Base-by-base conservation (phyloP, 805 yeast genomes). In the Candida taoyuanica region DNA sequence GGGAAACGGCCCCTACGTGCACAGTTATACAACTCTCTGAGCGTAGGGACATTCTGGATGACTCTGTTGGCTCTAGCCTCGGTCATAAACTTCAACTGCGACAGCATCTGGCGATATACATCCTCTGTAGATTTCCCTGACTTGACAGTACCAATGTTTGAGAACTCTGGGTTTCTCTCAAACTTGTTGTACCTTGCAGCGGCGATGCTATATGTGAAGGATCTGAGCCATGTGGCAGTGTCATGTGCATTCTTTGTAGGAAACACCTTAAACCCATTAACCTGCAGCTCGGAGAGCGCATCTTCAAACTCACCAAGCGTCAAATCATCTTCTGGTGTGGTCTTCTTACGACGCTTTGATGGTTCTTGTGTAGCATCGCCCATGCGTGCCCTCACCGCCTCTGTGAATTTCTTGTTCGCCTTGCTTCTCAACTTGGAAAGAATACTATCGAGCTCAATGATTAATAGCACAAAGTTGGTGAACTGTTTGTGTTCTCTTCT, bases 31-130 rank as follows among this genome's bases (percentile, higher is more conserved):
- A 67, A 31, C 1, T 50, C 30, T 37, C 46, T 62, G 17, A 79
- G 57, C 7, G 66, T 62, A 3, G 65, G 60, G 46, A 72, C 71
- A 29, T 59, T 61, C 13, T 60, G 50, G 21, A 62, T 58, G 3
- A 81, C 59, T 16, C 67, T 62, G 32, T 70, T 68, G 0, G 79
- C 73, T 37, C 70, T 71, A 3, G 68, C 53, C 8, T 66, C 69
- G 3, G 84, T 78, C 70, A 82, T 68, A 45, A 68, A 63, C 38
- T 74, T 76, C 46, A 83, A 68, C 40, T 80, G 81, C 36, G 71
- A 67, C 19, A 82, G 46, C 38, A 78, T 67, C 46, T 72, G 71
- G 5, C 67, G 45, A 47, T 67, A 72, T 0, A 78, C 68, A 30
- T 73, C 74, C 17, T 59, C 58, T 4, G 62, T 48, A 47, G 70